Evolutionary conservation across 257 asterid genomes (phyloP), one percentile per base, ranked within the genome.

Genomic region (Buddleja alternifolia): DNA sequence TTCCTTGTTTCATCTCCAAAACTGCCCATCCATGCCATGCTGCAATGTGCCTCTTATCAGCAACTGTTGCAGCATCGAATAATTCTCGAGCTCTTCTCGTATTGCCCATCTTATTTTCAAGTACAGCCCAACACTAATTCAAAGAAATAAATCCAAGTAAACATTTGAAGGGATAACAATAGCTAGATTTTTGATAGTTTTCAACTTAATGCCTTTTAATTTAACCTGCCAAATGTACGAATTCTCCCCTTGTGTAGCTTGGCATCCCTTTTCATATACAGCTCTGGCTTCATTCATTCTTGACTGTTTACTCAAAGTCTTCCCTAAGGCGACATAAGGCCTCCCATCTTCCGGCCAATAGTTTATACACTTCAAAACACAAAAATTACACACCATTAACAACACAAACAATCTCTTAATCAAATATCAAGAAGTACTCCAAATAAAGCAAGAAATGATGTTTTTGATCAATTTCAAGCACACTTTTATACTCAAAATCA

Each of bases 1-100:
- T 90, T 29, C 97, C 99, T 7, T 88, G 96, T 68, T 87, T 84
- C 76, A 90, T 78, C 58, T 93, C 99, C 86, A 93, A 66, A 6
- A 89, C 93, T 29, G 96, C 97, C 99, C 99, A 93, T 72, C 99
- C 99, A 21, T 93, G 99, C 99, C 99, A 93, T 10, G 97, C 99
- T 23, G 99, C 97, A 46, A 86, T 76, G 80, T 90, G 99, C 77
- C 51, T 82, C 84, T 86, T 90, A 68, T 93, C 97, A 32, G 99
- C 97, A 65, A 93, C 99, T 61, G 97, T 93, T 12, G 97, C 83
- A 0, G 99, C 99, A 80, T 93, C 99, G 60, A 93, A 93, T 63
- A 93, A 57, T 60, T 87, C 96, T 78, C 97, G 76, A 32, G 99
- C 92, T 75, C 86, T 85, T 73, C 96, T 80, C 14, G 81, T 71